Evolutionary conservation across 2,329 filamentous ascomycete species (phyloP).

Genomic region (Delphinella strobiligena): DNA sequence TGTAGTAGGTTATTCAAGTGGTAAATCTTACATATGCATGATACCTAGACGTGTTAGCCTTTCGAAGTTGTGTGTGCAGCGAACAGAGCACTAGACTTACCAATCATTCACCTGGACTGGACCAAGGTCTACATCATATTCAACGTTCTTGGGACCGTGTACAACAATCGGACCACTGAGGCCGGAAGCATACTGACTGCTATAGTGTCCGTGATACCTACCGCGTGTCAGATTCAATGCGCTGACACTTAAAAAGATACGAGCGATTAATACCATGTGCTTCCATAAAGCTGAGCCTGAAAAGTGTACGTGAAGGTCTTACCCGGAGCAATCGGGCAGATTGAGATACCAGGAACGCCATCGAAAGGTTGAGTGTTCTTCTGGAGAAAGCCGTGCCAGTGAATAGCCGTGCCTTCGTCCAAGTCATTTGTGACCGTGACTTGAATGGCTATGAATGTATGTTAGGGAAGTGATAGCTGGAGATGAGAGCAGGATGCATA

Average conservation of each 20-base stretch:
- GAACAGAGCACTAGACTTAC: too few relatives aligned
- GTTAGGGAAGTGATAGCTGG: slow-evolving; percentile 14
- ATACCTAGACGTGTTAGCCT: too few relatives aligned
- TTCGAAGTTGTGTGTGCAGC: too few relatives aligned
- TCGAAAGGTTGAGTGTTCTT: slow-evolving; percentile 25
- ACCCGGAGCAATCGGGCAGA: slow-evolving; percentile 31
- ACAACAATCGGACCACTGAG: slow-evolving; percentile 19
- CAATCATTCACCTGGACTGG: slow-evolving; percentile 20
- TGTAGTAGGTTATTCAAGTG: too few relatives aligned
- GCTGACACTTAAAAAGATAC: too few relatives aligned
- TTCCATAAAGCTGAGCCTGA: slow-evolving; percentile 26
- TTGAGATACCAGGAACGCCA: slow-evolving; percentile 28
- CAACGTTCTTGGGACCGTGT: slow-evolving; percentile 17
- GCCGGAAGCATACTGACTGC: slow-evolving; percentile 18
- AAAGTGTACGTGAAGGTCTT: slow-evolving; percentile 27
- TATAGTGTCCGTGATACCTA: slow-evolving; percentile 27
- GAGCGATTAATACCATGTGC: slow-evolving; percentile 19
- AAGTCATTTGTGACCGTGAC: slow-evolving; percentile 25
- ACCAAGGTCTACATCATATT: slow-evolving; percentile 20
- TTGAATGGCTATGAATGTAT: slow-evolving; percentile 15
- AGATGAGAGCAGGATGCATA: slow-evolving; percentile 18
- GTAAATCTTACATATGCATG: too few relatives aligned
- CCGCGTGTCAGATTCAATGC: too few relatives aligned
- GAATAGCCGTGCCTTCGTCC: slow-evolving; percentile 25
- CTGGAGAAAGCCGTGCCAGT: slow-evolving; percentile 30